Evolutionary conservation across 2,329 filamentous ascomycete genomes (phyloP).

Genomic region (Huntiella moniliformis): DNA sequence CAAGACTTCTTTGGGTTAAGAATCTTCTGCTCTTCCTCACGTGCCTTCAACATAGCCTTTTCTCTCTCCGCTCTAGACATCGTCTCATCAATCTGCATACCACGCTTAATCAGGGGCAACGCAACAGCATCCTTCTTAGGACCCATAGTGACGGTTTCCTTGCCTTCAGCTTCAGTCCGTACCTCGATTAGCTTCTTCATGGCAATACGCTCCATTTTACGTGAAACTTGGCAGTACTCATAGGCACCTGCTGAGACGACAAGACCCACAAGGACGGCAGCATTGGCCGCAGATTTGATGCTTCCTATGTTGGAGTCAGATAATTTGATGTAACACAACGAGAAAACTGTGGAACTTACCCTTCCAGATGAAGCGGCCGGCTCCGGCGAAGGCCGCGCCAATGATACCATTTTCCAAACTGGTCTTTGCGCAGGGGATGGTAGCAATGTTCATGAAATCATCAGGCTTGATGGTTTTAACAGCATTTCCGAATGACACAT

Average conservation of each 20-base stretch:
- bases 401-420: conserved; percentile 70
- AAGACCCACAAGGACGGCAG: conserved; percentile 65
- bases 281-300: conserved; percentile 55
- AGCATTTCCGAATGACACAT: conserved; percentile 32
- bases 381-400: conserved; percentile 57
- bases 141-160: conserved; percentile 19
- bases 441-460: conserved; percentile 55
- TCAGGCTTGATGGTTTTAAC: conserved; percentile 46
- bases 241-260: conserved; percentile 52
- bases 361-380: conserved; percentile 53
- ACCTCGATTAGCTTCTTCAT: conserved; percentile 72
- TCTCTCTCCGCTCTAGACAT: conserved; percentile 8
- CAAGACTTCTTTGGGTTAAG: conserved; percentile 22
- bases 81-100: conserved; percentile 1
- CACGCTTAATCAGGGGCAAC: conserved; percentile 1
- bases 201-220: conserved; percentile 56
- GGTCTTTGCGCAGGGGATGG: conserved; percentile 68
- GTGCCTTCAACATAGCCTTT: conserved; percentile 12
- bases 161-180: conserved; percentile 31
- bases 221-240: conserved; percentile 64
- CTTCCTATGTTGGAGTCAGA: conserved; percentile 23
- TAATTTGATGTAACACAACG: conserved; percentile 3
- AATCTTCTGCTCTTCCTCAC: conserved; percentile 18
- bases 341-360: conserved; percentile 30
- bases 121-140: conserved; percentile 4